Percentiles rank a stretch among this genome's conserved stretches.
Evolutionary conservation across 805 yeast genomes (phyloP).

Genomic region (Suhomyces kilbournensis): DNA sequence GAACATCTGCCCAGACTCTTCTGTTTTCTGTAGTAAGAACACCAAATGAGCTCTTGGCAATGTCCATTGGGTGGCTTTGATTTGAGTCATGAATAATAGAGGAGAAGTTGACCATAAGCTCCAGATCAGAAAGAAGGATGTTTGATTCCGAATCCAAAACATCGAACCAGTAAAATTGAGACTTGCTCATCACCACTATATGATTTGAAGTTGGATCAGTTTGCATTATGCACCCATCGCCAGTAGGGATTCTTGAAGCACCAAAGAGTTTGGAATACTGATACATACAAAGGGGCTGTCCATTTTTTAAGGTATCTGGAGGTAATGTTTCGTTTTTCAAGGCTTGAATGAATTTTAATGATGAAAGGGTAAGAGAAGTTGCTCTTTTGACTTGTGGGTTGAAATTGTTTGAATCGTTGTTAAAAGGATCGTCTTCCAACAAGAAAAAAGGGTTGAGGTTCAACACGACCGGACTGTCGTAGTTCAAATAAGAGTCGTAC

Average conservation of each 20-base stretch:
- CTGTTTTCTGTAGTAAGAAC: slow-evolving; percentile 88
- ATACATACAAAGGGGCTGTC: slow-evolving; percentile 78
- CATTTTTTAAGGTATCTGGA: slow-evolving; percentile 64
- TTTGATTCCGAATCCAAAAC: slow-evolving; percentile 74
- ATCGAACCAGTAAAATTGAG: slow-evolving; percentile 94
- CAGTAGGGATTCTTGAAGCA: slow-evolving; percentile 80
- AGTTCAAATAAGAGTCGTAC: slow-evolving; percentile 85
- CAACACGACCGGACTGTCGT: slow-evolving; percentile 87
- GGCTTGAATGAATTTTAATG: slow-evolving; percentile 77
- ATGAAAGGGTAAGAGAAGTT: slow-evolving; percentile 70
- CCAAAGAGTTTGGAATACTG: slow-evolving; percentile 87
- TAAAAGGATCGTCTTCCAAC: slow-evolving; percentile 88
- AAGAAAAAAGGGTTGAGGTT: slow-evolving; percentile 88
- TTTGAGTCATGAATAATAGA: slow-evolving; percentile 75
- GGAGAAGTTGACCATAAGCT: slow-evolving; percentile 69
- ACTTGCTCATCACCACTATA: slow-evolving; percentile 74
- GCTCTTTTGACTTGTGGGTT: slow-evolving; percentile 73
- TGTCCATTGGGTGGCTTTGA: slow-evolving; percentile 49
- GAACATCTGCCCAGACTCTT: slow-evolving; percentile 77
- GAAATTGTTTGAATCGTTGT: slow-evolving; percentile 40
- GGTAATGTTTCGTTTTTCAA: slow-evolving; percentile 70
- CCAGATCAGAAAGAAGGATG: slow-evolving; percentile 69
- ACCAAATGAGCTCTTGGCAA: slow-evolving; percentile 79
- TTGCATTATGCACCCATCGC: slow-evolving; percentile 80
- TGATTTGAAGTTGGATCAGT: slow-evolving; percentile 74